phyloP scores from a whole-genome alignment of 345 rosid genomes.

The Rhizophora mangle region DNA sequence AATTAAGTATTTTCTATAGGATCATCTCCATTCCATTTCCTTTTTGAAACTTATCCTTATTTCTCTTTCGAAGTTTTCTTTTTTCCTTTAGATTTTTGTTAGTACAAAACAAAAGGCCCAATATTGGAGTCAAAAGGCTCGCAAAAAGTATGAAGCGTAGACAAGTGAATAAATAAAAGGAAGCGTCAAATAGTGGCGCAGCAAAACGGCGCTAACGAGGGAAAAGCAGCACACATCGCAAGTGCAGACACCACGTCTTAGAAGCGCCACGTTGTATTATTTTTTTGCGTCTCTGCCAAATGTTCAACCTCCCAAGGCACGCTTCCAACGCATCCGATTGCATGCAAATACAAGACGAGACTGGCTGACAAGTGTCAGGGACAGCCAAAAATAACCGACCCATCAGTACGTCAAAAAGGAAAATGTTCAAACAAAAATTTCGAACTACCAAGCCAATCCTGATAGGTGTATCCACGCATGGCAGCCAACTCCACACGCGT shows the following conservation, averaged over 20 bases:
- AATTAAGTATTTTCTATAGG: no score
- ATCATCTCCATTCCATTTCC: no score
- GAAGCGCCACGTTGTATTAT: conserved; percentile 14
- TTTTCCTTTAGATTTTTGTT: no score
- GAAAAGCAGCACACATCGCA: conserved; percentile 16
- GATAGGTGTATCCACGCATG: conserved; percentile 93
- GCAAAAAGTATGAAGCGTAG: no score
- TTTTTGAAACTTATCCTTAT: no score
- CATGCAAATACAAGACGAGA: conserved; percentile 34
- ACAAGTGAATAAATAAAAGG: no score
- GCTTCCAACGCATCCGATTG: conserved; percentile 35
- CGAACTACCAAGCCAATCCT: conserved; percentile 27
- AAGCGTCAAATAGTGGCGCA: not conserved
- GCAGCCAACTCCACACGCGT: conserved; percentile 64
- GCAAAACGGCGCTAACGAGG: not conserved
- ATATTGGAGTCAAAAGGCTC: no score
- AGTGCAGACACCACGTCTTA: conserved; percentile 13
- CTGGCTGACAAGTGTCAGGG: conserved; percentile 21
- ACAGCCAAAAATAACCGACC: conserved; percentile 34
- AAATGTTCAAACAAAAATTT: not conserved
- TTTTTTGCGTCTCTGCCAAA: not conserved
- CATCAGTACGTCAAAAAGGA: not conserved
- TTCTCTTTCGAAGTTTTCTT: no score
- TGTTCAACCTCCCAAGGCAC: not conserved
- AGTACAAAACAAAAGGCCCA: no score